phyloP scores from a whole-genome alignment of 225 moss, liverwort and hornwort genomes.

The Marchantia polymorpha region DNA sequence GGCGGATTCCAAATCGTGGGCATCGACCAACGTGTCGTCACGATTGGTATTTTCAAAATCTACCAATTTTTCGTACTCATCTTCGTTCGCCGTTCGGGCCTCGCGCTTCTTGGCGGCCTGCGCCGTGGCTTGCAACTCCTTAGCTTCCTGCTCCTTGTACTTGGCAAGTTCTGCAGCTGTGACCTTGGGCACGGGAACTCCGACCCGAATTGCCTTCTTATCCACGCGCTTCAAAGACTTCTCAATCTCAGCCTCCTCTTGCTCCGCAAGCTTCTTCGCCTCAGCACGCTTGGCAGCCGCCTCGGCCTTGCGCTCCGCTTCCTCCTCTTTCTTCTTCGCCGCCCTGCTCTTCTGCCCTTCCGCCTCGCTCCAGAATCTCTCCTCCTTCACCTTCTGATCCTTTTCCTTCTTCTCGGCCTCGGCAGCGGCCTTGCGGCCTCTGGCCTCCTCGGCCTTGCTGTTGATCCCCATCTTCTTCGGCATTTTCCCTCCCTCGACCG shows the following conservation, averaged over 20 bases:
- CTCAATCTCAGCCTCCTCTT: constrained; percentile 75
- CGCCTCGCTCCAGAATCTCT: constrained; percentile 76
- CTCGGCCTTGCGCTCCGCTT: constrained; percentile 76
- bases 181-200: constrained; percentile 71
- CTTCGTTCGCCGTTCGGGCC: constrained; percentile 60
- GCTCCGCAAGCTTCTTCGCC: constrained; percentile 85
- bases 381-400: constrained; percentile 59
- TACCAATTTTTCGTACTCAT: constrained; percentile 82
- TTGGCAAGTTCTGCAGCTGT: constrained; percentile 79
- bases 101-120: constrained; percentile 62
- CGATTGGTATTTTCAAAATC: constrained; percentile 71
- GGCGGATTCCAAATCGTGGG: constrained; percentile 76
- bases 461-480: constrained; percentile 97
- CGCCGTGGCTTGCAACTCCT: constrained; percentile 48
- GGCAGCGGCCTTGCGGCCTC: constrained; percentile 74
- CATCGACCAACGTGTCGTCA: constrained; percentile 80
- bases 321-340: constrained; percentile 86
- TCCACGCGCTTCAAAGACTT: constrained; percentile 68
- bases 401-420: constrained; percentile 72
- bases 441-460: constrained; percentile 90
- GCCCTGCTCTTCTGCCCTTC: constrained; percentile 72
- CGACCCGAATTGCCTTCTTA: constrained; percentile 68
- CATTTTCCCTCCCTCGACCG: constrained; percentile 44
- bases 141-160: constrained; percentile 66
- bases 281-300: constrained; percentile 84